phyloP scores from a whole-genome alignment of 495 filamentous ascomycete species.

The Tuber indicum region DNA sequence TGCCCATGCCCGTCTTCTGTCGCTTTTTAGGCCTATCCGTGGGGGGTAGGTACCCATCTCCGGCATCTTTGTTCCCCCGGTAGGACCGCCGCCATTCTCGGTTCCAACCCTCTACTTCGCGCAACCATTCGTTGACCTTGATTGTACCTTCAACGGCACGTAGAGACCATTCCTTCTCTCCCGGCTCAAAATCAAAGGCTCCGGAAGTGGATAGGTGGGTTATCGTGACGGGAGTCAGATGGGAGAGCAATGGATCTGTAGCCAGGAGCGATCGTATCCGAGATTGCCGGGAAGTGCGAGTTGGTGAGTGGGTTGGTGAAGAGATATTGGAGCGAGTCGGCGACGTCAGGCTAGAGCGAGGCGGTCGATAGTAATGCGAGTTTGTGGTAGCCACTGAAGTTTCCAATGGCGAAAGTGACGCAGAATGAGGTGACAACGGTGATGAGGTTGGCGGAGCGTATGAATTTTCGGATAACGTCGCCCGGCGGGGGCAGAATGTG shows the following conservation, averaged over 20 bases:
- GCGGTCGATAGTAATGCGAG: slow-evolving; percentile 39
- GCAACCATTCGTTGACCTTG: slow-evolving; percentile 38
- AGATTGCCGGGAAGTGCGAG: slow-evolving; percentile 28
- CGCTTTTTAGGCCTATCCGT: slow-evolving; percentile 24
- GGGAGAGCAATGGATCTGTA: slow-evolving; percentile 34
- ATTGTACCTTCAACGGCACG: slow-evolving; percentile 39
- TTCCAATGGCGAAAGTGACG: slow-evolving; percentile 15
- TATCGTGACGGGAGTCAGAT: slow-evolving; percentile 36
- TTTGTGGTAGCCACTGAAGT: slow-evolving; percentile 9
- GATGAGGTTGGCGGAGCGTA: slow-evolving; percentile 31
- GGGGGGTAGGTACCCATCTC: slow-evolving; percentile 38
- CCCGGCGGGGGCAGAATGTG: slow-evolving; percentile 15
- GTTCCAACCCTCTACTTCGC: slow-evolving; percentile 40
- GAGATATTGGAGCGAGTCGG: slow-evolving; percentile 37
- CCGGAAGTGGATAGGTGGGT: slow-evolving; percentile 25
- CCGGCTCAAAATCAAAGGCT: slow-evolving; percentile 30
- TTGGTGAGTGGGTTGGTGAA: slow-evolving; percentile 32
- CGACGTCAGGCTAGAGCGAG: slow-evolving; percentile 33
- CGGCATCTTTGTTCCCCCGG: slow-evolving; percentile 16
- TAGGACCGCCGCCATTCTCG: slow-evolving; percentile 26
- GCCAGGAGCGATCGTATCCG: slow-evolving; percentile 37
- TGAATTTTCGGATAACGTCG: slow-evolving; percentile 10
- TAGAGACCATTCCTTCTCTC: slow-evolving; percentile 36
- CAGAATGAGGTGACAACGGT: slow-evolving; percentile 24
- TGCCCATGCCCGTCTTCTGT: slow-evolving; percentile 24